Conservation (phyloP, 1,284 basidiomycete species). For the Tranzscheliella williamsii region DNA sequence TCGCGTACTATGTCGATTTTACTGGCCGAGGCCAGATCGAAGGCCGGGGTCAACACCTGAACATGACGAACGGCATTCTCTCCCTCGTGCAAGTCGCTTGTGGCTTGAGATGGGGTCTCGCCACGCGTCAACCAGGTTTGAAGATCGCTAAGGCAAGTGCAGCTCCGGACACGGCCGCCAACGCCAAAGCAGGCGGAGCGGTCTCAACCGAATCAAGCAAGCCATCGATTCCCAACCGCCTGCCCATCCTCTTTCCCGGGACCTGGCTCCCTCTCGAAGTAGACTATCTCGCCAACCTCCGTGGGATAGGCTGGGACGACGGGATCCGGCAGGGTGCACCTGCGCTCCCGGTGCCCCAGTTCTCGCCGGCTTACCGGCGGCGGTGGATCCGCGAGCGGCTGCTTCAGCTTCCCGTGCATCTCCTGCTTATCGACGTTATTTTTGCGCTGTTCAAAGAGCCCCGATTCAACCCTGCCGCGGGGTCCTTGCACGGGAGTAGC, state of each 20-base stretch:
- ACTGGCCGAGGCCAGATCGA: constrained; percentile 9
- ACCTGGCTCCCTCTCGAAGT: constrained; percentile 20
- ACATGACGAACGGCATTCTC: constrained; percentile 10
- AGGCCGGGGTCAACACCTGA: constrained; percentile 16
- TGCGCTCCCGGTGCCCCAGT: constrained; percentile 10
- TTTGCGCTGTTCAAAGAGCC: constrained; percentile 11
- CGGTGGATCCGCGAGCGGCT: constrained; percentile 6
- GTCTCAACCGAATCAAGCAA: neutral
- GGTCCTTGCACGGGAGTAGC: constrained; percentile 2
- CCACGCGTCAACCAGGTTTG: constrained; percentile 4
- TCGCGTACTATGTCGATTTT: constrained; percentile 10
- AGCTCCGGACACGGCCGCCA: neutral
- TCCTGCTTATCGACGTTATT: constrained; percentile 10
- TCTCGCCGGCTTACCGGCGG: constrained; percentile 1
- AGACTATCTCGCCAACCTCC: constrained; percentile 24
- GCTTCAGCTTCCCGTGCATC: neutral
- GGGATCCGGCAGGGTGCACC: constrained; percentile 15
- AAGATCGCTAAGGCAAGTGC: constrained; percentile 1
- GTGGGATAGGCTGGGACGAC: constrained; percentile 37
- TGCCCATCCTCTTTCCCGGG: constrained; percentile 28
- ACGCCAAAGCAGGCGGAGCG: neutral
- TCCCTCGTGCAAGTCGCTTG: constrained; percentile 4
- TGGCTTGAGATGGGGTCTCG: constrained; percentile 10
- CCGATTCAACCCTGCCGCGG: constrained; percentile 12
- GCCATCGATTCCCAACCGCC: too few relatives aligned